Percentiles rank a stretch among this genome's conserved stretches.
phyloP scores from a whole-genome alignment of 805 yeast species.

The Geotrichum ghanense region DNA sequence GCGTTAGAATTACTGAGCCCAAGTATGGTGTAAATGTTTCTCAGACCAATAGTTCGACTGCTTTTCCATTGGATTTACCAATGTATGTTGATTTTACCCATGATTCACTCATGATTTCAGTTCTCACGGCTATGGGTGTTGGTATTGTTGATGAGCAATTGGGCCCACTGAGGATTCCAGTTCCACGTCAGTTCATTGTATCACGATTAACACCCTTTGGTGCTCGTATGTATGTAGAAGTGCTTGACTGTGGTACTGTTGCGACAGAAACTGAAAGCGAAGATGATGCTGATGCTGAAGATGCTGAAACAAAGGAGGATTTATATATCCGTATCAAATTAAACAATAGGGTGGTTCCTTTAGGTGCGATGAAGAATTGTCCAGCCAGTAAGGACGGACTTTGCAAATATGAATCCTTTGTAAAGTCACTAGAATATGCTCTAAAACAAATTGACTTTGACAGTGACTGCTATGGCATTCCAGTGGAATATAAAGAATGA shows the following conservation, averaged over 20 bases:
- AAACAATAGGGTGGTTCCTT: constrained; percentile 29
- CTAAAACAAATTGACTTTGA: constrained; percentile 20
- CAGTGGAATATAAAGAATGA: background rate
- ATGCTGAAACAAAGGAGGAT: constrained; percentile 2
- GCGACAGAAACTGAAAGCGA: background rate
- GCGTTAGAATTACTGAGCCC: constrained; percentile 39
- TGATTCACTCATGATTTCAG: constrained; percentile 55
- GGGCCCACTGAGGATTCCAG: constrained; percentile 33
- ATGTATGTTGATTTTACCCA: constrained; percentile 65
- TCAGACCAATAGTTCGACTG: constrained; percentile 17
- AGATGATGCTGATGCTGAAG: background rate
- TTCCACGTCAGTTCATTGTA: constrained; percentile 28
- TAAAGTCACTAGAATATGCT: constrained; percentile 20
- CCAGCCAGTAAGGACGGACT: constrained; percentile 23
- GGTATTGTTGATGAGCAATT: constrained; percentile 29
- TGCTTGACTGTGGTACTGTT: constrained; percentile 28
- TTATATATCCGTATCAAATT: constrained; percentile 24
- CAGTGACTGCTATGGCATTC: constrained; percentile 16
- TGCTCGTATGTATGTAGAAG: constrained; percentile 29
- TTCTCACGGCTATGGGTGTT: constrained; percentile 54
- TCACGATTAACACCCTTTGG: constrained; percentile 33
- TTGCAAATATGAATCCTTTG: constrained; percentile 22
- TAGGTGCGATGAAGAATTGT: constrained; percentile 24
- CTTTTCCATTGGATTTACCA: constrained; percentile 34
- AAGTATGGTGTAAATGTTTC: constrained; percentile 40